Base-by-base conservation (phyloP, 805 yeast genomes). In the Zygosaccharomyces kombuchaensis region DNA sequence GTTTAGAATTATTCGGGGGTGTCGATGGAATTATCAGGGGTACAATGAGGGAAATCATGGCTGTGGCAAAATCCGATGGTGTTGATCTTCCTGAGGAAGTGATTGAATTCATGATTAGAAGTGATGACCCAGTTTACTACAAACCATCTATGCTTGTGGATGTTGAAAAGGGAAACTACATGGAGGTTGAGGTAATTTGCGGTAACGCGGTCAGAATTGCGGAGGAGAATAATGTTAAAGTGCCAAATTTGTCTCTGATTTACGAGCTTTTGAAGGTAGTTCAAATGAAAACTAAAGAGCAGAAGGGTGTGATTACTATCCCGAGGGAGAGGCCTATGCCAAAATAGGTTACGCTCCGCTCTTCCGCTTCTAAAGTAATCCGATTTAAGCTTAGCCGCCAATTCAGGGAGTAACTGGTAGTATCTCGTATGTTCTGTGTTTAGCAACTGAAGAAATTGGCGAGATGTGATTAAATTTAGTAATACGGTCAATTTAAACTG, bases 71-170 rank as follows among this genome's bases (percentile, higher is more conserved):
- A 43, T 77, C 85, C 6, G 89, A 82, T 47, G 86, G 86, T 1
- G 73, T 75, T 34, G 69, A 67, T 3, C 56, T 84, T 25, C 78
- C 78, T 1, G 71, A 63, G 21, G 74, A 65, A 9, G 60, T 73
- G 22, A 76, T 76, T 51, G 69, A 75, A 25, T 50, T 58, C 39
- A 76, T 80, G 71, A 60, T 78, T 29, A 79, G 78, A 52, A 70
- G 78, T 21, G 84, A 81, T 57, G 82, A 73, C 47, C 78, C 78
- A 10, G 68, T 68, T 31, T 75, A 73, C 63, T 84, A 77, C 60
- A 72, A 74, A 40, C 90, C 89, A 3, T 82, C 88, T 2, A 83
- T 83, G 90, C 67, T 76, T 47, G 84, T 82, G n/a, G 90, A 84
- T 58, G 72, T 74, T 17, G 68, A 76, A 40, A 80, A 82, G 51